These are phyloP conservation scores for Aleurites moluccanus DNA, from an alignment of 441 rosid genomes.

Conservation along the genomic window DNA sequence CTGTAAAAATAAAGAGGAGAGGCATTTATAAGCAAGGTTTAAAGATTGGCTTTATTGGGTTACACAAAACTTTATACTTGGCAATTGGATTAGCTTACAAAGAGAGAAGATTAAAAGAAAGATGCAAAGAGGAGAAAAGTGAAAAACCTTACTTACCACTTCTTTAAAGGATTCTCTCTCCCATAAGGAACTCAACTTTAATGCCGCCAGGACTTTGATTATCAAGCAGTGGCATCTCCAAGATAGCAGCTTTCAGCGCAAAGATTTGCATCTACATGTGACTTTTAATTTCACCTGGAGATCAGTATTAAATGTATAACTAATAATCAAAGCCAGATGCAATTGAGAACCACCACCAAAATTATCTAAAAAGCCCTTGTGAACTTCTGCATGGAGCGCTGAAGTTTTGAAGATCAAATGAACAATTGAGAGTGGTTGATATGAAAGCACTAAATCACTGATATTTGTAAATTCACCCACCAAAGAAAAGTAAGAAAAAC, in stretches of 20 bases:
- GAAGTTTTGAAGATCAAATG: neutral
- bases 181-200: neutral
- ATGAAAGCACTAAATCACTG: neutral
- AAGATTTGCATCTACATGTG: neutral
- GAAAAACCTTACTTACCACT: neutral
- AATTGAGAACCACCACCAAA: neutral
- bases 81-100: neutral
- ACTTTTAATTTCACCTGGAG: neutral
- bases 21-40: constrained; percentile 7
- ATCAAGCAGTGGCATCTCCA: neutral
- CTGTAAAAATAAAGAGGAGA: neutral
- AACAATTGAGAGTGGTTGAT: neutral
- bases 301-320: neutral
- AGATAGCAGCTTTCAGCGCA: neutral
- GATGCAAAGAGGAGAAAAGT: neutral
- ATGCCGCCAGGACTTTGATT: neutral
- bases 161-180: neutral
- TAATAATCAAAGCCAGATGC: neutral
- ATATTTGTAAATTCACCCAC: neutral
- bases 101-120: neutral
- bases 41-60: neutral
- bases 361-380: neutral
- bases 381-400: neutral
- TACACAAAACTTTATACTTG: neutral
- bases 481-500: neutral